Base-by-base conservation (phyloP, 345 rosid species). In the Lepidium sativum region DNA sequence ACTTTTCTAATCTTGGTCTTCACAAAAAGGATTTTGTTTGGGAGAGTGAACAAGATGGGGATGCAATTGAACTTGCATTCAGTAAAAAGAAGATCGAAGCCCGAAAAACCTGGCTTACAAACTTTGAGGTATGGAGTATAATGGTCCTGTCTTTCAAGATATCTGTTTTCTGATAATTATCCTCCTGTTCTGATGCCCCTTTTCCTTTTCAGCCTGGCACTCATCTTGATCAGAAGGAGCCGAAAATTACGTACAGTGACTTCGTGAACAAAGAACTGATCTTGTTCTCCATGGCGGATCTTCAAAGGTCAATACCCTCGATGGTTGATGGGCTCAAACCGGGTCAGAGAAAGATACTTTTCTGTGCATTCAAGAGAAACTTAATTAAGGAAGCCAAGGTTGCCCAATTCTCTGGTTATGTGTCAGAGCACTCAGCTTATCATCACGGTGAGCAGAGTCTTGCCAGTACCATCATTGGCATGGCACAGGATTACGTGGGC, bases 361-460 rank as follows among this genome's bases (percentile, higher is more conserved):
- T 86, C 70, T 77, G 84, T 70, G 75, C 88, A 45, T 95, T 95
- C 75, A 95, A 95, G 73, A 91, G 84, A 80, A 95, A 91, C 62
- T 78, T 88, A 43, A 67, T 75, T 21, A 86, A 80, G 50, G 98
- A 91, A 67, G 73, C 76, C 10, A 95, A 91, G 70, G 83, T 95
- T 75, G 82, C 87, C 27, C 96, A 95, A 56, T 86, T 95, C 63
- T 76, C 82, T 54, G 98, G 99, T 71, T 88, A 86, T 63, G 98
- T 91, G 4, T 85, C 91, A 1, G 95, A 86, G 81, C 83, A 86
- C 50, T 84, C 96, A 67, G 95, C 99, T 47, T 91, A 95, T 71
- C 97, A 95, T 77, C 97, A 95, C 48, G 99, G 99, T 4, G 99
- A 95, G 80, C 84, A 79, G 78, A 91, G 95, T 86, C 92, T 95